These are phyloP conservation scores for Magnaporthiopsis rhizophila DNA, from an alignment of 2,329 filamentous ascomycete genomes.

Conservation along the genomic window DNA sequence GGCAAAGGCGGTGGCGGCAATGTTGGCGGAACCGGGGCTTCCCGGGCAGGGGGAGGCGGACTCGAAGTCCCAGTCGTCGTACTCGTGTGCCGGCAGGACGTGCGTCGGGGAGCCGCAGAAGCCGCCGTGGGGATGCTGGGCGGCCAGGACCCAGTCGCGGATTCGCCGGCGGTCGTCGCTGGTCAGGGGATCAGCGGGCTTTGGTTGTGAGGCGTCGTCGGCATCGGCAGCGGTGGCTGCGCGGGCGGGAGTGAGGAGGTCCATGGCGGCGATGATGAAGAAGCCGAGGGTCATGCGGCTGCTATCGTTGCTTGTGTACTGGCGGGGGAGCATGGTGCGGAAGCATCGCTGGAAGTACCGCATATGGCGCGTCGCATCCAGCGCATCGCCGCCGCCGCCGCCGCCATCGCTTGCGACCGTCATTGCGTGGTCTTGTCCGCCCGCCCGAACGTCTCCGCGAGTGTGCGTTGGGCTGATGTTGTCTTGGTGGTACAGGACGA, in stretches of 20 bases:
- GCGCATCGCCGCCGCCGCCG: constrained; percentile 17
- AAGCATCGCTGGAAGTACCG: constrained; percentile 92
- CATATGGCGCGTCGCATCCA: constrained; percentile 63
- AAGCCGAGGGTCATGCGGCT: constrained; percentile 83
- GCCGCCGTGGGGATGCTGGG: constrained; percentile 79
- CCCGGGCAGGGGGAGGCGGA: constrained; percentile 36
- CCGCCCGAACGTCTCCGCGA: not conserved
- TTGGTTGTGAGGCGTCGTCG: constrained; percentile 19
- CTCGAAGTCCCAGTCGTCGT: constrained; percentile 18
- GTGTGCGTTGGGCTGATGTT: not conserved
- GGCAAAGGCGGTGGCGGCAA: constrained; percentile 86
- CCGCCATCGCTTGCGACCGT: not conserved
- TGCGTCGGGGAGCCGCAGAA: constrained; percentile 81
- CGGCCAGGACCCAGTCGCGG: constrained; percentile 73
- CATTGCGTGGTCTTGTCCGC: not conserved
- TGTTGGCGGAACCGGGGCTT: constrained; percentile 50
- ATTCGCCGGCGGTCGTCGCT: constrained; percentile 34
- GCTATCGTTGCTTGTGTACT: constrained; percentile 84
- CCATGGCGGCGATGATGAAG: constrained; percentile 80
- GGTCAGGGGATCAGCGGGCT: constrained; percentile 29
- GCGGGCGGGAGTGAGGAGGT: constrained; percentile 63
- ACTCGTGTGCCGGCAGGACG: constrained; percentile 28
- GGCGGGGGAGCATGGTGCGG: constrained; percentile 68
- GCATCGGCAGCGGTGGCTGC: not conserved
- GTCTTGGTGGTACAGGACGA: not conserved